These are phyloP conservation scores for Lunularia cruciata DNA, from an alignment of 225 moss, liverwort and hornwort species.

Conservation along the genomic window DNA sequence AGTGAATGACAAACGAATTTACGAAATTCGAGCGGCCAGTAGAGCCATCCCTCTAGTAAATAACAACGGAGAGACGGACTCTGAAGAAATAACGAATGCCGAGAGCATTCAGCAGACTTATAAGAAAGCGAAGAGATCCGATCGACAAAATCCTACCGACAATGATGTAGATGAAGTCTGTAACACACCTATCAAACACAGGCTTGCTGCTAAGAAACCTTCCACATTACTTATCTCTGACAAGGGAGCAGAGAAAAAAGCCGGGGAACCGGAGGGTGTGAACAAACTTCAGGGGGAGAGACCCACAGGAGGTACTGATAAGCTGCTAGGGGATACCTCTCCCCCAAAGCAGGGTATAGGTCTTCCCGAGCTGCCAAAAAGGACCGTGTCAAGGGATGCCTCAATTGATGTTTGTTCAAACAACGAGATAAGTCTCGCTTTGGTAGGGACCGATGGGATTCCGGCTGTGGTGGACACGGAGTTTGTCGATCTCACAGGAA, in stretches of 20 bases:
- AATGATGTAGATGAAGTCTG: background rate
- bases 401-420: too few species aligned
- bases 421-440: too few species aligned
- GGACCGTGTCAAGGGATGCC: background rate
- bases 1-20: constrained; percentile 8
- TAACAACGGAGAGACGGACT: background rate
- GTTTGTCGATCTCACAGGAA: too few species aligned
- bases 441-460: too few species aligned
- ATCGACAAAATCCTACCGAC: too few species aligned
- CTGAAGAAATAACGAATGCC: background rate
- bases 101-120: background rate
- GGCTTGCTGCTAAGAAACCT: background rate
- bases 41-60: constrained; percentile 3
- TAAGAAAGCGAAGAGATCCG: background rate
- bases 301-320: constrained; percentile 10
- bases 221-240: background rate
- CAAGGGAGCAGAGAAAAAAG: background rate
- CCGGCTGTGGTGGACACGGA: too few species aligned
- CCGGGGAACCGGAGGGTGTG: constrained; percentile 1
- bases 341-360: background rate
- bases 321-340: background rate
- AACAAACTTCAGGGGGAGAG: constrained; percentile 22
- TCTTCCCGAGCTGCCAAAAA: background rate
- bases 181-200: background rate
- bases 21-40: constrained; percentile 4